Percentiles rank a stretch among this genome's conserved stretches.
Conservation (phyloP, 2,329 filamentous ascomycete genomes). For the Pestalotiopsis sp. region DNA sequence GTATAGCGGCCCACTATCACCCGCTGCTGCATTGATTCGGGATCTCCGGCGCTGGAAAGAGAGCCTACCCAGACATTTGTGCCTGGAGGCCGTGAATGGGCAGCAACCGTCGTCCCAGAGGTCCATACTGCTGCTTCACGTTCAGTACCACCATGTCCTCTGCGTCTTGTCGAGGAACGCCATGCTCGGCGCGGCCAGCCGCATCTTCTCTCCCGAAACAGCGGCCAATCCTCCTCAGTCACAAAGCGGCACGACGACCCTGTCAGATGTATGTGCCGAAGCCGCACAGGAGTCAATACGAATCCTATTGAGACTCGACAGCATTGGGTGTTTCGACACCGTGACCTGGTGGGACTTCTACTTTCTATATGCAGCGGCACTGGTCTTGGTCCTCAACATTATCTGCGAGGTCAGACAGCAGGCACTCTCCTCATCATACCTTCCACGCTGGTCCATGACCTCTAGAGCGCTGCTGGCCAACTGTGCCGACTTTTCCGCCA, state of each 20-base stretch:
- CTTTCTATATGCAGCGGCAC: conserved; percentile 36
- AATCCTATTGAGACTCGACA: conserved; percentile 35
- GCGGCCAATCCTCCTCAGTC: conserved; percentile 24
- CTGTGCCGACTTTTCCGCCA: conserved; percentile 32
- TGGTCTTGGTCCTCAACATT: conserved; percentile 38
- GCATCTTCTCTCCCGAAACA: background rate
- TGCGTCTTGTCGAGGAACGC: conserved; percentile 37
- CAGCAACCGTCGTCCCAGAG: conserved; percentile 34
- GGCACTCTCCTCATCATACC: conserved; percentile 14
- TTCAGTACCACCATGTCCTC: conserved; percentile 39
- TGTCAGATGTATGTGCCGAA: conserved; percentile 36
- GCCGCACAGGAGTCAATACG: conserved; percentile 34
- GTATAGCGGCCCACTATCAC: conserved; percentile 36
- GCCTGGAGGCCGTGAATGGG: conserved; percentile 29
- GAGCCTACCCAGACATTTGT: conserved; percentile 36
- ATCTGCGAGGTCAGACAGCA: conserved; percentile 27
- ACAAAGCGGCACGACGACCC: conserved; percentile 26
- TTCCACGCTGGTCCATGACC: conserved; percentile 30
- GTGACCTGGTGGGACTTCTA: conserved; percentile 41
- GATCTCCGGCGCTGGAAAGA: conserved; percentile 39
- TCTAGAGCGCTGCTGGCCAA: conserved; percentile 23
- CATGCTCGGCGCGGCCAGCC: conserved; percentile 32
- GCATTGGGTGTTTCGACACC: conserved; percentile 36
- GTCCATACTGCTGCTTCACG: conserved; percentile 37
- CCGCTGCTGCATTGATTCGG: conserved; percentile 35